Conservation (phyloP, 805 yeast species). For the Starmera caribaea region DNA sequence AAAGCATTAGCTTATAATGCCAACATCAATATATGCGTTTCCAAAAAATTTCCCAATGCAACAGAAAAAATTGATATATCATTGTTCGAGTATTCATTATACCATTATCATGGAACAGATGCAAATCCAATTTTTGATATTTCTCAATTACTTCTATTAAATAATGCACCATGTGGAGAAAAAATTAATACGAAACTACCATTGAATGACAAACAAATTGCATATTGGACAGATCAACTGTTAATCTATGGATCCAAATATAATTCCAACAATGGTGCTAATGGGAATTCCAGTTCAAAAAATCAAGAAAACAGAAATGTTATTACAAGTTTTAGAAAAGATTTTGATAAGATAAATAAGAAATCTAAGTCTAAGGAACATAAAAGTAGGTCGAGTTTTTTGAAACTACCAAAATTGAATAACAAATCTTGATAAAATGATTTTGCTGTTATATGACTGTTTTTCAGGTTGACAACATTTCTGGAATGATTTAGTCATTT, state of each 20-base stretch:
- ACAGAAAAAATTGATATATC: slow-evolving; percentile 17
- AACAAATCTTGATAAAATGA: too few relatives aligned
- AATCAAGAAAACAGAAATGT: too few relatives aligned
- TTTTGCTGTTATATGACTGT: too few relatives aligned
- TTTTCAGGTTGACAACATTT: too few relatives aligned
- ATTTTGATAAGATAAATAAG: too few relatives aligned
- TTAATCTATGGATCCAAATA: slow-evolving; percentile 1
- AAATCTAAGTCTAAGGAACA: too few relatives aligned
- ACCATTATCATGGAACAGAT: slow-evolving; percentile 26
- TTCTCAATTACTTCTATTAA: slow-evolving; percentile 47
- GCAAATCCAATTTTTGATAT: slow-evolving; percentile 32
- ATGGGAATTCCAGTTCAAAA: too few relatives aligned
- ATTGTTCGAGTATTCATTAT: slow-evolving; percentile 42
- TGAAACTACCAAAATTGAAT: too few relatives aligned
- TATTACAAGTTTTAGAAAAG: too few relatives aligned
- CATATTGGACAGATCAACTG: slow-evolving; percentile 42
- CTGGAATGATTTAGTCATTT: too few relatives aligned
- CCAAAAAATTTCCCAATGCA: slow-evolving; percentile 12
- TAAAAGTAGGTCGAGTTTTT: too few relatives aligned
- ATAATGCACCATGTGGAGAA: slow-evolving; percentile 41
- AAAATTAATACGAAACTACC: slow-evolving; percentile 24
- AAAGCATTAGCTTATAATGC: slow-evolving; percentile 38
- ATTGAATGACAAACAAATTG: slow-evolving; percentile 35
- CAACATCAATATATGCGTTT: slow-evolving; percentile 32
- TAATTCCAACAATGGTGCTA: too few relatives aligned